Evolutionary conservation across 129 eudicot species (phyloP), one percentile per base, ranked within the genome.

Genomic region (Gnaphalium uliginosum): DNA sequence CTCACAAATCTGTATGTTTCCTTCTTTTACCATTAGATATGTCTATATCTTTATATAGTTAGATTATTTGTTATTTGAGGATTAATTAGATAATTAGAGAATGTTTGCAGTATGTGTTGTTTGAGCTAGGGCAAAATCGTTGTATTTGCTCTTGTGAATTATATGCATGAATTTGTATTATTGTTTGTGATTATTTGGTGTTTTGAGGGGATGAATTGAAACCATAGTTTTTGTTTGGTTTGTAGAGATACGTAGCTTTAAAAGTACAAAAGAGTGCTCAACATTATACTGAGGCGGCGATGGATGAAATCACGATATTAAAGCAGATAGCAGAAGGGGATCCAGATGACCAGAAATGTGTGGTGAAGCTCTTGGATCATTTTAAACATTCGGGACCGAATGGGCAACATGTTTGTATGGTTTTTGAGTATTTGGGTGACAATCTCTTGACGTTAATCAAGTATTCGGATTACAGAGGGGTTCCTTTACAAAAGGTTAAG

Each of bases 331-430:
- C 92, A 23, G 97, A 90, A 30, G 97, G 96, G 19, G 98, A 94
- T 71, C 96, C 93, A 10, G 93, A 89, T 33, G 97, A 89, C 69
- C 79, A 87, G 70, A 90, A 85, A 76, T 78, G 86, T 79, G 98
- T 94, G 50, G 98, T 94, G 83, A 90, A 94, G 81, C 91, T 94
- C 23, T 70, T 94, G 82, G 98, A 94, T 73, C 93, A 94, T 79
- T 94, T 94, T 74, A 94, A 94, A 76, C 98, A 90, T 83, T 81
- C 86, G 21, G 98, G 98, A 23, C 97, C 96, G 33, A 94, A 94
- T 8, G 98, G 98, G 72, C 96, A 94, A 81, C 98, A 94, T 83
- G 90, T 94, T 13, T 94, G 98, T 76, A 90, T 94, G 98, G 96
- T 94, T 23, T 90, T 94, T 79, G 97, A 94, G 81, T 90, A 86